Base-by-base conservation (phyloP, 2,329 filamentous ascomycete genomes). In the Shiraia bambusicola region DNA sequence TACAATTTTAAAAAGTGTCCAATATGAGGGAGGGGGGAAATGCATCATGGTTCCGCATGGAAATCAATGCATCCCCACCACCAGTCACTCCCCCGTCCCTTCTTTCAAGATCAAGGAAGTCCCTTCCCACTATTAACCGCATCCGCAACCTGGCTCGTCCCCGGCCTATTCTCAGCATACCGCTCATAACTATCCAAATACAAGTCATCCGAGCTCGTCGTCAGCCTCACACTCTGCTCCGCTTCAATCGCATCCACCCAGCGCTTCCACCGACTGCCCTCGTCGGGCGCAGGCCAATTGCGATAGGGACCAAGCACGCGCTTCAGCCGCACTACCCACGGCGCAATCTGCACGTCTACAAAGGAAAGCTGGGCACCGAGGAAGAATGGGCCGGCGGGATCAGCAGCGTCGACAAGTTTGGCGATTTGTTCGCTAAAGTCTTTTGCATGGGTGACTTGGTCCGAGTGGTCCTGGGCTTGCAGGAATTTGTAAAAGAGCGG, bases 401-500 rank as follows among this genome's bases (percentile, higher is more conserved):
- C 70, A 0, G 80, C 79, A 0, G 78, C 80, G 22, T 77, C 72
- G 32, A 83, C 76, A 1, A 83, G 65, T 42, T 76, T 83, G 56
- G 74, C 71, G 52, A 95, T 85, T 41, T 87, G 79, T 22, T 72
- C 73, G 50, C 82, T 81, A 19, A 95, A 75, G 45, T 81, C 80
- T 34, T 78, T 75, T 0, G 79, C 80, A 50, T 79, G 72, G 31
- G 78, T 72, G 9, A 78, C 65, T 56, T 87, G 85, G 47, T 81
- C 79, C 11, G 74, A 56, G 13, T 70, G 56, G 11, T 87, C 80
- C 50, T 83, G 78, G 2, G 82, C 79, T 66, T 84, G 83, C 0
- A 93, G 75, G 13, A 90, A 76, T 25, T 78, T 77, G 68, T 89
- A 91, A 72, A 94, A 94, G 9, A 75, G 72, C 0, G 88, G 87